A percentile compares a stretch with the other conserved stretches of the same genome.
These are phyloP conservation scores for Saccharomycopsis fodiens DNA, from an alignment of 805 yeast species.

Conservation along the genomic window DNA sequence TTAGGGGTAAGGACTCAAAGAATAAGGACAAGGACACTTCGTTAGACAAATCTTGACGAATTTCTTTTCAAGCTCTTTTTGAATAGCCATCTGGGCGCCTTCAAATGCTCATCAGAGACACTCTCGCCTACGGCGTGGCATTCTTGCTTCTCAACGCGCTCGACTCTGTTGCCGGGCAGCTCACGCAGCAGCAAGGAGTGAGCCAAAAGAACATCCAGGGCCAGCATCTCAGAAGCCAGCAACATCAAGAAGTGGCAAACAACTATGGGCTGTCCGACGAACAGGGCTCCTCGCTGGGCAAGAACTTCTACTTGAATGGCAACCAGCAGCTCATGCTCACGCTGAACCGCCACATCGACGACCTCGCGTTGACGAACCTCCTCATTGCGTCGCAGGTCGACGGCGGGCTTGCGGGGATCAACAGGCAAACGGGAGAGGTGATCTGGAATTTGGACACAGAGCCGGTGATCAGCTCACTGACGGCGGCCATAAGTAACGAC, in stretches of 20 bases:
- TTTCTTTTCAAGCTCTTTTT: no score
- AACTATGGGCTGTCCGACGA: neutral
- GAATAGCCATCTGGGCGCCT: no score
- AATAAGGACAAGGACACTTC: no score
- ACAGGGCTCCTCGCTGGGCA: neutral
- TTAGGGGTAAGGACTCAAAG: no score
- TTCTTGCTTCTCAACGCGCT: neutral
- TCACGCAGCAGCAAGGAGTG: no score
- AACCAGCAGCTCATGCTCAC: conserved; percentile 12
- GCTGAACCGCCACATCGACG: conserved; percentile 15
- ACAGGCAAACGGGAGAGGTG: conserved; percentile 18
- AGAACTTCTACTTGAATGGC: conserved; percentile 7
- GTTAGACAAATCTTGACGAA: no score
- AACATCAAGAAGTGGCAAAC: neutral
- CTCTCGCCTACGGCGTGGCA: no score
- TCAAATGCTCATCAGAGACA: no score
- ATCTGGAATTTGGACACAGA: conserved; percentile 18
- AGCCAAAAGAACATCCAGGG: no score
- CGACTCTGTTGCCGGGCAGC: neutral
- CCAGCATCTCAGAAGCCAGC: no score
- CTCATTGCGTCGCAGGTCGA: conserved; percentile 20
- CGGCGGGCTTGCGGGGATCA: conserved; percentile 17
- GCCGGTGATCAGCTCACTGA: conserved; percentile 11
- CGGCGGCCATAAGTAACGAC: conserved; percentile 1
- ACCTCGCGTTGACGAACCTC: conserved; percentile 14